phyloP scores from a whole-genome alignment of 345 rosid species.

The Salix koriyanagi region DNA sequence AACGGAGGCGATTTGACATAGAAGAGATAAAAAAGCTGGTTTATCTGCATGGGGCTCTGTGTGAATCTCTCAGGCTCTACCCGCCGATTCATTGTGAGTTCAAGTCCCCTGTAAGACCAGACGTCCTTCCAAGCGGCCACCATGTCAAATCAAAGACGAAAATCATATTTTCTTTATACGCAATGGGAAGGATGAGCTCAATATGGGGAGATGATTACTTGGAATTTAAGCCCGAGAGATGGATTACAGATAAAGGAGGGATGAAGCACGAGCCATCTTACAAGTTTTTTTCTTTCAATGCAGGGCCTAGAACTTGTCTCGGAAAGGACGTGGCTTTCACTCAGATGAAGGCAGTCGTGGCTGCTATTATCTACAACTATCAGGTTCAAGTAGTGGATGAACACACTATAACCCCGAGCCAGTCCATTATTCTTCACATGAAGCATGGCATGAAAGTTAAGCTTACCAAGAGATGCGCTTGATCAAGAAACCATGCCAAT shows the following conservation, averaged over 20 bases:
- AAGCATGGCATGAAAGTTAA: constrained; percentile 2
- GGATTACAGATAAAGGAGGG: constrained; percentile 30
- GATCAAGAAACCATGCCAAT: too few relatives aligned
- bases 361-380: constrained; percentile 3
- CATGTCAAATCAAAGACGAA: constrained; percentile 19
- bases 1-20: constrained; percentile 8
- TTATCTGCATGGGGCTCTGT: constrained; percentile 40
- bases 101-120: constrained; percentile 28
- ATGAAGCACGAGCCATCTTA: constrained; percentile 1
- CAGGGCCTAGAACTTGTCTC: constrained; percentile 8
- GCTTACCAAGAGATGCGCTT: background rate
- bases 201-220: constrained; percentile 42
- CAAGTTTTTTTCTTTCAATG: constrained; percentile 1
- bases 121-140: constrained; percentile 50
- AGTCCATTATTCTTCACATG: constrained; percentile 3
- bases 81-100: constrained; percentile 42
- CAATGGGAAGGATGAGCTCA: constrained; percentile 36
- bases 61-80: constrained; percentile 41
- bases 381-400: background rate
- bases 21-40: constrained; percentile 33
- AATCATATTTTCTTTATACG: constrained; percentile 25
- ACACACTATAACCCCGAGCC: background rate
- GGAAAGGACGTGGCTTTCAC: constrained; percentile 5
- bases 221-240: constrained; percentile 43
- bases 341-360: constrained; percentile 3